Percentiles rank a stretch among this genome's conserved stretches.
Conservation (phyloP, 192 early-diverging fungal species). For the Mortierella hygrophila region DNA sequence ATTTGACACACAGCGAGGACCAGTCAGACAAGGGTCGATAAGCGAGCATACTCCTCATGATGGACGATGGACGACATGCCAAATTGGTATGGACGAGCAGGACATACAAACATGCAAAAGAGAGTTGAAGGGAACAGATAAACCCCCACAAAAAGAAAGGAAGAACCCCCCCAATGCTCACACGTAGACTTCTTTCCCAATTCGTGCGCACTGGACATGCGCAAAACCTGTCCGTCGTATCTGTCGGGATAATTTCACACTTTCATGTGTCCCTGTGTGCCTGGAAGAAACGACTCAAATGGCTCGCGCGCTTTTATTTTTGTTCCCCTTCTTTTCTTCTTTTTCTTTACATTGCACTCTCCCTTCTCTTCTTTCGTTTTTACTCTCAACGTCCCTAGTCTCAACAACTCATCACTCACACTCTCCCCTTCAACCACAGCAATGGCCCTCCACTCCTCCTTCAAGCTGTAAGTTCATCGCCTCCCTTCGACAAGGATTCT, state of each 20-base stretch:
- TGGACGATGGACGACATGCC: too few species aligned
- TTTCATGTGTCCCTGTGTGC: conserved; percentile 2
- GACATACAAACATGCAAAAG: too few species aligned
- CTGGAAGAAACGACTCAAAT: not conserved
- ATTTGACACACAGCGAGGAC: too few species aligned
- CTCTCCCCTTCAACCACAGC: not conserved
- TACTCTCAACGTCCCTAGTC: not conserved
- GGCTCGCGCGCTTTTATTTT: not conserved
- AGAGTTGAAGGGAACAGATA: not conserved
- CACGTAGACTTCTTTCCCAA: not conserved
- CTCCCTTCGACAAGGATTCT: not conserved
- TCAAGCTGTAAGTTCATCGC: conserved; percentile 48
- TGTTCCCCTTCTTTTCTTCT: not conserved
- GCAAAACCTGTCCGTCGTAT: not conserved
- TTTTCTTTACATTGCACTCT: conserved; percentile 4
- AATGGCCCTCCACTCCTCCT: conserved; percentile 33
- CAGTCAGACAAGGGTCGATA: too few species aligned
- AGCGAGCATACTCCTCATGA: too few species aligned
- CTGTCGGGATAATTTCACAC: not conserved
- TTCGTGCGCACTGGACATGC: conserved; percentile 1
- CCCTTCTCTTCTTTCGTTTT: not conserved
- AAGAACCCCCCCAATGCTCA: not conserved
- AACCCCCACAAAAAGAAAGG: not conserved
- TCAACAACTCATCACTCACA: not conserved
- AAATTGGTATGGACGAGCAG: too few species aligned